Percentiles rank a stretch among this genome's conserved stretches.
These are phyloP conservation scores for Nigrospora sphaerica DNA, from an alignment of 2,329 filamentous ascomycete genomes.

Conservation along the genomic window DNA sequence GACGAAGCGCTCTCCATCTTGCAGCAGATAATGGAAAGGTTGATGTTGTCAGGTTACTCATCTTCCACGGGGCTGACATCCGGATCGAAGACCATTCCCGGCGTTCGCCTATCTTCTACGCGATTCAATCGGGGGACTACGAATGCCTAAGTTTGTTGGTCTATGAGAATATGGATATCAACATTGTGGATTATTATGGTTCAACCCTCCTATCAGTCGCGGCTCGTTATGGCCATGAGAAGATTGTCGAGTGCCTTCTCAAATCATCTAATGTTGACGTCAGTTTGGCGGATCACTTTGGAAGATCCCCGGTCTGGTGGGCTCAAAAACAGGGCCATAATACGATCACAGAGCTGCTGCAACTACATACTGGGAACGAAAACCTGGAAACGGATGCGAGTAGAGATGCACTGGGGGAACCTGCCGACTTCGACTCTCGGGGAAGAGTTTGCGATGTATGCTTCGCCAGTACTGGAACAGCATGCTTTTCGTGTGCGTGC, in stretches of 20 bases:
- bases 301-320: background rate
- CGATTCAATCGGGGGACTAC: background rate
- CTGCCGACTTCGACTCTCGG: background rate
- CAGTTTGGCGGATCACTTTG: background rate
- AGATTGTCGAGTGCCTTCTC: background rate
- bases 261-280: background rate
- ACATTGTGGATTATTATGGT: background rate
- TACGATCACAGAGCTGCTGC: background rate
- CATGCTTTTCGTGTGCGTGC: background rate
- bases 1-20: background rate
- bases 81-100: background rate
- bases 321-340: background rate
- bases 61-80: background rate
- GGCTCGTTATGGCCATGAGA: background rate
- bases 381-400: background rate
- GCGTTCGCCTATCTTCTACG: background rate
- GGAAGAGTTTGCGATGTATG: background rate
- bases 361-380: background rate
- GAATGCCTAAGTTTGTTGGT: background rate
- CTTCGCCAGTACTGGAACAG: background rate
- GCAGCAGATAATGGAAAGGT: background rate
- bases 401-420: background rate
- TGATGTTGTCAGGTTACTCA: background rate
- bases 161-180: background rate
- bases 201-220: background rate